Conservation (phyloP, 352 stramenopile species). For the Phytophthora hybrid region DNA sequence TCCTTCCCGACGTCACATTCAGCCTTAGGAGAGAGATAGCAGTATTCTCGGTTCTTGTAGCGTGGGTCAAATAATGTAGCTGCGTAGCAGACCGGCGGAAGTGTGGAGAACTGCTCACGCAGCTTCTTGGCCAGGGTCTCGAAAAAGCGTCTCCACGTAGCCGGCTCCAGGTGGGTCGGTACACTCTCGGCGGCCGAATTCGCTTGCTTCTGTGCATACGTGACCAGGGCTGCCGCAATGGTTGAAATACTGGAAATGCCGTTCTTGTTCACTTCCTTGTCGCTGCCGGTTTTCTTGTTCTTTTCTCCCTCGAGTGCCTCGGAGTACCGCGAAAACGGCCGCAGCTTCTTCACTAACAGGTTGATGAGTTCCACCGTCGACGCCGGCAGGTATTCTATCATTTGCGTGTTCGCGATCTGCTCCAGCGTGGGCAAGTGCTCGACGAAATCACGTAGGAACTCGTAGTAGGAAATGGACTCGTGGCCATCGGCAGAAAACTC, state of each 20-base stretch:
- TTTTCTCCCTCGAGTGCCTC: constrained; percentile 81
- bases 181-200: constrained; percentile 34
- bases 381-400: constrained; percentile 53
- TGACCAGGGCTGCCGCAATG: constrained; percentile 71
- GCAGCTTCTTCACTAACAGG: constrained; percentile 78
- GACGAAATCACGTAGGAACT: constrained; percentile 65
- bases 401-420: constrained; percentile 61
- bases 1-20: constrained; percentile 64
- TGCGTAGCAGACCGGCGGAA: constrained; percentile 70
- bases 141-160: constrained; percentile 74
- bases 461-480: constrained; percentile 62
- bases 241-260: constrained; percentile 83
- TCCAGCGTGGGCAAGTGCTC: constrained; percentile 56
- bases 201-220: constrained; percentile 74
- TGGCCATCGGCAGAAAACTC: constrained; percentile 31
- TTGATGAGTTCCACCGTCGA: constrained; percentile 60
- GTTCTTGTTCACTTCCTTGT: constrained; percentile 80
- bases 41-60: constrained; percentile 87
- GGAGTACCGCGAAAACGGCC: constrained; percentile 74
- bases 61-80: constrained; percentile 81
- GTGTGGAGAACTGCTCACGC: constrained; percentile 57
- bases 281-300: constrained; percentile 74
- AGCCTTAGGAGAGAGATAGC: constrained; percentile 66
- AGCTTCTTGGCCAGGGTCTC: constrained; percentile 59
- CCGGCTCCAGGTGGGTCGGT: constrained; percentile 47